A percentile compares a stretch with the other conserved stretches of the same genome.
Conservation (phyloP, 108 stramenopile species). For the Mediolabrus comicus region DNA sequence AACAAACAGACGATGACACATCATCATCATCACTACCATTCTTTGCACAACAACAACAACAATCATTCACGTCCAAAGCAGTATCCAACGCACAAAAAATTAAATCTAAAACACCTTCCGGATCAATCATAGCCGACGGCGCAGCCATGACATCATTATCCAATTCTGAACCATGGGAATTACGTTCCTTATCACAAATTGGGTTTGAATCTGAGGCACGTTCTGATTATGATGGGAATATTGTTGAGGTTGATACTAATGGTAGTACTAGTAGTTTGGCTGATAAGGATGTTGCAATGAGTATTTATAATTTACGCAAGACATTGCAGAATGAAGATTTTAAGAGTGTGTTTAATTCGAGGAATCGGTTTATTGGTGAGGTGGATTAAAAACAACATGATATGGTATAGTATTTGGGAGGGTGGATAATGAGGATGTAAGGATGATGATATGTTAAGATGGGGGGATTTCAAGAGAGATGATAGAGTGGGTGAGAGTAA, state of each 20-base stretch:
- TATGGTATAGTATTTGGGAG: too few relatives aligned
- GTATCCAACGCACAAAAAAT: constrained; percentile 19
- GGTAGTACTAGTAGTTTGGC: constrained; percentile 27
- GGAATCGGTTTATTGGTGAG: constrained; percentile 85
- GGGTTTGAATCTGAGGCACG: constrained; percentile 35
- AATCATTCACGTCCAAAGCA: constrained; percentile 12
- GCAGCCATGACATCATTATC: constrained; percentile 74
- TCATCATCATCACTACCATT: constrained; percentile 14
- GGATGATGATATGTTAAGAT: too few relatives aligned
- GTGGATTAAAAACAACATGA: constrained; percentile 45
- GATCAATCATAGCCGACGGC: constrained; percentile 65
- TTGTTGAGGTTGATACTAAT: constrained; percentile 43
- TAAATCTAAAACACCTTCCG: constrained; percentile 35
- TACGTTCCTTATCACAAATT: constrained; percentile 27
- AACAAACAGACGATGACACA: background rate
- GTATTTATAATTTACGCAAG: constrained; percentile 63
- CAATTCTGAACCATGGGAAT: constrained; percentile 75
- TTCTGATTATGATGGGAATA: constrained; percentile 31
- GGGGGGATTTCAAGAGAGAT: too few relatives aligned
- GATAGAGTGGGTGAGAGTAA: too few relatives aligned
- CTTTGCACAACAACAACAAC: constrained; percentile 2
- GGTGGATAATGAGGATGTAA: too few relatives aligned
- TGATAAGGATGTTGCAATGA: constrained; percentile 69
- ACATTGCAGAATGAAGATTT: constrained; percentile 67
- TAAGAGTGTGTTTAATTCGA: constrained; percentile 73